Percentiles rank a stretch among this genome's conserved stretches.
phyloP scores from a whole-genome alignment of 2,329 filamentous ascomycete species.

The Erysiphe pulchra region DNA sequence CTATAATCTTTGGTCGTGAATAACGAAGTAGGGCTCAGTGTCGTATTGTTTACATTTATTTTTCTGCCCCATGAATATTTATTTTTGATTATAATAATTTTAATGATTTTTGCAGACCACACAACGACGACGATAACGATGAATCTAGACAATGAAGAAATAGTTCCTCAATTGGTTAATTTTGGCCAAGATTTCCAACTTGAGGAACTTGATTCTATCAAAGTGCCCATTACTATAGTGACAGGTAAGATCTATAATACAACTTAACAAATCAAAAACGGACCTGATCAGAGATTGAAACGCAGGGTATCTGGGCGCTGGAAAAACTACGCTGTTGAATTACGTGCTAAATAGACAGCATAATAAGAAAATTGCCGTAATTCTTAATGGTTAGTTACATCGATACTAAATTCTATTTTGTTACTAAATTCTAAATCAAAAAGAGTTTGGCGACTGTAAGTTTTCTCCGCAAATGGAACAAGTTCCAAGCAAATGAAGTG shows the following conservation, averaged over 20 bases:
- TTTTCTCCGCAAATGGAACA: neutral
- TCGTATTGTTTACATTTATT: too few relatives aligned
- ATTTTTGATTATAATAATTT: too few relatives aligned
- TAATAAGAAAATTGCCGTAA: constrained; percentile 94
- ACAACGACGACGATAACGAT: constrained; percentile 15
- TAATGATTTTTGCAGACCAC: too few relatives aligned
- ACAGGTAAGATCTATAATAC: constrained; percentile 27
- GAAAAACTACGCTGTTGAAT: constrained; percentile 86
- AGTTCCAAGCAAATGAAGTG: too few relatives aligned
- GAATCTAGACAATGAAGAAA: constrained; percentile 37
- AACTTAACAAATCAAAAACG: neutral
- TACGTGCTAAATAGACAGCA: constrained; percentile 88
- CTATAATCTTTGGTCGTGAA: neutral
- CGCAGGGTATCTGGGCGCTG: constrained; percentile 73
- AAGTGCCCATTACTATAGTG: constrained; percentile 66
- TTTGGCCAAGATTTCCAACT: constrained; percentile 16
- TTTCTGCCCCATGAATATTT: too few relatives aligned
- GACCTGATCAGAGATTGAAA: neutral
- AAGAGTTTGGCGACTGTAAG: constrained; percentile 63
- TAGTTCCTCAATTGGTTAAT: constrained; percentile 37
- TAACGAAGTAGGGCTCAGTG: too few relatives aligned
- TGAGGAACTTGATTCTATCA: constrained; percentile 26
- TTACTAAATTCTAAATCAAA: neutral
- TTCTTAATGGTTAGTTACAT: constrained; percentile 47
- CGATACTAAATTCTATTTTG: neutral